phyloP scores from a whole-genome alignment of 2,329 filamentous ascomycete species.

The Alternaria sp. region DNA sequence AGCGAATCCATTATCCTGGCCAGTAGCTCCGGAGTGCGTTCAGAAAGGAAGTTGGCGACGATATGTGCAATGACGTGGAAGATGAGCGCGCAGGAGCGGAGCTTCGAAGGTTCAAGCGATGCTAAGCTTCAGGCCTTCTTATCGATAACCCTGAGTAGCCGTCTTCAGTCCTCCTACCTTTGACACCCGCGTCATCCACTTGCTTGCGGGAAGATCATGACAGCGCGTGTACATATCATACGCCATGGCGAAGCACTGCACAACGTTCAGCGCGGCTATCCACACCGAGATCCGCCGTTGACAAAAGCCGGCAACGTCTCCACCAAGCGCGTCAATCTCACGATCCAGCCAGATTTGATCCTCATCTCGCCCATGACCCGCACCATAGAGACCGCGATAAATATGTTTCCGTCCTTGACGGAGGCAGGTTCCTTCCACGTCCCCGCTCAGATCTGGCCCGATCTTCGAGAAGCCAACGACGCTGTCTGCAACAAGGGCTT shows the following conservation, averaged over 20 bases:
- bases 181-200: neutral
- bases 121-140: neutral
- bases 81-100: neutral
- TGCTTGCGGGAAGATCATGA: neutral
- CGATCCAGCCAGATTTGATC: slow-evolving; percentile 20
- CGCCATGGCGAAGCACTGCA: slow-evolving; percentile 30
- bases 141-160: neutral
- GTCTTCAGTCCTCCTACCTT: neutral
- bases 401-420: slow-evolving; percentile 21
- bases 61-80: neutral
- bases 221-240: slow-evolving; percentile 21
- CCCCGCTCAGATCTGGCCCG: slow-evolving; percentile 27
- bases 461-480: slow-evolving; percentile 29
- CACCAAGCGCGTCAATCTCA: slow-evolving; percentile 15
- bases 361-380: slow-evolving; percentile 33
- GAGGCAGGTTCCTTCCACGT: neutral
- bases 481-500: slow-evolving; percentile 23
- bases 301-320: slow-evolving; percentile 17
- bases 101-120: neutral
- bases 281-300: slow-evolving; percentile 26
- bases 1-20: neutral
- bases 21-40: neutral
- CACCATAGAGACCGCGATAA: slow-evolving; percentile 31
- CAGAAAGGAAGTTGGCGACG: neutral
- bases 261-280: slow-evolving; percentile 23